Base-by-base conservation (phyloP, 2,329 filamentous ascomycete species). In the Tolypocladium tropicale region DNA sequence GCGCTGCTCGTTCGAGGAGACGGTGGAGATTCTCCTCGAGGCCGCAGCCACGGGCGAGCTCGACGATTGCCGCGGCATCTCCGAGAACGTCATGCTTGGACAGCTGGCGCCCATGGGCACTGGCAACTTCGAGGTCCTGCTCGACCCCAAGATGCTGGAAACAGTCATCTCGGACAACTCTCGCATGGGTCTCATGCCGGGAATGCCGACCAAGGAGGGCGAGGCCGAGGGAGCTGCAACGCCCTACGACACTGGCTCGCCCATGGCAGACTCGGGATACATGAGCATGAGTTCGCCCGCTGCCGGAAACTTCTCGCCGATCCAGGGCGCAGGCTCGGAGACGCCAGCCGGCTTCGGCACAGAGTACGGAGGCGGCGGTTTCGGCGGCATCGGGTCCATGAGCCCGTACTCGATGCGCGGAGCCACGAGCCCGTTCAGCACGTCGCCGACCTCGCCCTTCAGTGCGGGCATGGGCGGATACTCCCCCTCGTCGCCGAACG, bases 1-100 rank as follows among this genome's bases (percentile, higher is more conserved):
- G 94, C 88, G 94, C 72, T 99, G 95, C 79, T 99, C 94, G 2
- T 99, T 99, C 75, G 94, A 99, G 74, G 95, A 99, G 73, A 99
- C 94, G 0, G 94, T 99, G 43, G 95, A 99, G 70, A 99, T 99
- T 78, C 78, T 99, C 54, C 84, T 99, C 23, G 94, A 99, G 69
- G 95, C 94, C 59, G 94, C 94, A 28, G 90, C 91, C 18, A 90
- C 90, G 53, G 94, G 94, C 69, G 94, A 99, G 72, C 81, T 99
- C 34, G 94, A 99, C 68, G 94, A 99, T 73, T 99, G 95, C 76
- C 89, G 91, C 58, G 94, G 94, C 79, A 93, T 99, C 53, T 97
- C 94, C 18, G 94, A 99, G 76, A 99, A 99, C 76, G 87, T 99
- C 69, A 99, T 99, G 83, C 83, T 99, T 60, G 94, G 94, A 60